Base-by-base conservation (phyloP, 345 rosid genomes). In the Corchorus olitorius region DNA sequence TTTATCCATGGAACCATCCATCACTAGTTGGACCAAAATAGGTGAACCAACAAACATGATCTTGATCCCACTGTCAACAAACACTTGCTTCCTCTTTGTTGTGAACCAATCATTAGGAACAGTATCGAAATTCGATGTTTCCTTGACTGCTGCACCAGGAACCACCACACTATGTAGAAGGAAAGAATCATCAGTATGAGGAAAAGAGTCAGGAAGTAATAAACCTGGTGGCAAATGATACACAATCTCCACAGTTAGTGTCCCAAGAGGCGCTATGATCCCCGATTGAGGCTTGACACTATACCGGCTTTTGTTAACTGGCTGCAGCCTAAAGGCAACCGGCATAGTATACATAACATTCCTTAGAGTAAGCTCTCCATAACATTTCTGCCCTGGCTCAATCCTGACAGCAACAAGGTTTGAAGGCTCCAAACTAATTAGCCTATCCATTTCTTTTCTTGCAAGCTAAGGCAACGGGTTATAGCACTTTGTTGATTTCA, bases 331-430 rank as follows among this genome's bases (percentile, higher is more conserved):
- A 71, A 91, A 86, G 2, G 89, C 94, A 3, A 91, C 90, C 8
- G 92, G 92, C 92, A 87, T 91, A 34, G 94, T 91, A 84, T 84
- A 61, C 94, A 89, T 91, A 41, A 91, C 94, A 56, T 91, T 91
- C 45, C 91, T 88, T 3, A 91, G 85, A 16, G 87, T 84, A 37
- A 91, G 81, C 80, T 87, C 86, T 0, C 92, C 92, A 20, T 16
- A 77, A 72, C 90, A 88, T 77, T 83, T 89, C 70, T 80, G 81
- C 16, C 87, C 92, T 1, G 86, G 84, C 49, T 87, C 89, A 69
- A 89, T 81, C 60, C 92, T 77, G 54, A 89, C 66, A 0, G 82
- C 76, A 10, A 85, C 87, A 19, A 84, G 50, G 65, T 70, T 89
- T 7, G 91, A 91, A 11, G 92, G 92, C 80, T 89, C 91, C 80